Evolutionary conservation across 108 stramenopile genomes (phyloP).

Genomic region (Fistulifera solaris): DNA sequence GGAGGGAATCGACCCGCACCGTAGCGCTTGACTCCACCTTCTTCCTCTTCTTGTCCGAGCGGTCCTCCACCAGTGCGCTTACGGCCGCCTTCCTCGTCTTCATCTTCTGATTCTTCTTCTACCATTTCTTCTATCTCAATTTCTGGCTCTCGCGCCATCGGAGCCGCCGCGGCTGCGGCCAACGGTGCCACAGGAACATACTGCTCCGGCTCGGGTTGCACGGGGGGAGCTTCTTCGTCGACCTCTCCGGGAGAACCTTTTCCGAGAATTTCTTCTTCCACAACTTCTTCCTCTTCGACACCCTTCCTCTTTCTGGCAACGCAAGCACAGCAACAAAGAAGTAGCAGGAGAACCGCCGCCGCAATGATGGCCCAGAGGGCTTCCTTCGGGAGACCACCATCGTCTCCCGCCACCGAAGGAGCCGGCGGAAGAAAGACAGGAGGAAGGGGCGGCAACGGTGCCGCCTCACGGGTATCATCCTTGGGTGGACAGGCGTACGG

Average conservation of each 20-base stretch:
- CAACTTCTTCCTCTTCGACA: slow-evolving; percentile 4
- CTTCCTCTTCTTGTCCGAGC: slow-evolving; percentile 7
- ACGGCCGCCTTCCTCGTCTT: slow-evolving; percentile 1
- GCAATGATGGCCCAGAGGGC: slow-evolving; percentile 5
- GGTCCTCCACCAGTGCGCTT: not conserved
- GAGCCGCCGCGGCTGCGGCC: not conserved
- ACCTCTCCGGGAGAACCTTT: not conserved
- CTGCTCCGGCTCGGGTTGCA: not conserved
- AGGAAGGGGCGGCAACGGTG: slow-evolving; percentile 1
- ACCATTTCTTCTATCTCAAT: slow-evolving; percentile 1
- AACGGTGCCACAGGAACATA: slow-evolving; percentile 1
- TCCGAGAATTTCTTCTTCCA: not conserved
- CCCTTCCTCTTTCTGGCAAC: not conserved
- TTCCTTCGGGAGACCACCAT: not conserved
- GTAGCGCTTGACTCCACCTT: not conserved
- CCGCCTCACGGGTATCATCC: not conserved
- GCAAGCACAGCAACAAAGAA: slow-evolving; percentile 6
- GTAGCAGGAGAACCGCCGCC: not conserved
- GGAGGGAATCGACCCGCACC: slow-evolving; percentile 4
- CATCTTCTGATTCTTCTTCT: slow-evolving; percentile 9
- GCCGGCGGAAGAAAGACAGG: slow-evolving; percentile 1
- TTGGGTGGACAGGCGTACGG: not conserved
- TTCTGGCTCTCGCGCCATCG: slow-evolving; percentile 1
- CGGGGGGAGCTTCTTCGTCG: slow-evolving; percentile 1
- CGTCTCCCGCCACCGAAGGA: not conserved